Percentiles rank a stretch among this genome's conserved stretches.
Evolutionary conservation across 2,329 filamentous ascomycete species (phyloP).

Genomic region (Beauveria brongniartii): DNA sequence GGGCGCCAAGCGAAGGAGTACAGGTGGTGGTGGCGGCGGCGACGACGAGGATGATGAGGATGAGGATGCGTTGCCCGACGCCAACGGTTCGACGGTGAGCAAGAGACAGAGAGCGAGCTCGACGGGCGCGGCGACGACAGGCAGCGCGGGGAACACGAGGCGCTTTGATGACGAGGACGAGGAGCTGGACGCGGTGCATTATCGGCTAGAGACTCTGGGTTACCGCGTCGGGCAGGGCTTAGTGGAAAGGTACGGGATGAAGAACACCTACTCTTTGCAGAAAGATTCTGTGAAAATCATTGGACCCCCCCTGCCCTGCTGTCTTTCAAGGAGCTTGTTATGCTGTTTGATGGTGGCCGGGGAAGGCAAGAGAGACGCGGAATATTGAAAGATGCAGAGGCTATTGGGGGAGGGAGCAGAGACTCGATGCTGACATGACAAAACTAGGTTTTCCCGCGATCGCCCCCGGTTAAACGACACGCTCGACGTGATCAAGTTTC

Average conservation of each 20-base stretch:
- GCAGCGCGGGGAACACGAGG: not conserved
- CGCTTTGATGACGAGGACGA: slow-evolving; percentile 59
- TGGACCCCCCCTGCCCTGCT: not conserved
- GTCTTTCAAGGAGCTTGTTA: not conserved
- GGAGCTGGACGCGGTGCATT: slow-evolving; percentile 76
- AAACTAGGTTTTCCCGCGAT: slow-evolving; percentile 65
- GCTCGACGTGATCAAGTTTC: slow-evolving; percentile 93
- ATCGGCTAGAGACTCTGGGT: slow-evolving; percentile 72
- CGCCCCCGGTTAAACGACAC: slow-evolving; percentile 84
- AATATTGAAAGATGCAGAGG: too few relatives aligned
- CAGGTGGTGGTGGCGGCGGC: slow-evolving; percentile 11
- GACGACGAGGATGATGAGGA: not conserved
- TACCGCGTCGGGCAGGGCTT: slow-evolving; percentile 90
- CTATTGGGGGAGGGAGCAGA: too few relatives aligned
- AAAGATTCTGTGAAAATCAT: not conserved
- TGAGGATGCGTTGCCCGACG: not conserved
- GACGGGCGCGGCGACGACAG: not conserved
- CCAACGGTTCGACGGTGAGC: slow-evolving; percentile 3
- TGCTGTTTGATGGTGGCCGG: too few relatives aligned
- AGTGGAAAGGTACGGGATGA: slow-evolving; percentile 65
- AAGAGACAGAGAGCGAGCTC: not conserved
- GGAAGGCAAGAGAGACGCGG: too few relatives aligned
- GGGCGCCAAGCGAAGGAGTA: not conserved
- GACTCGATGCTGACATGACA: not conserved
- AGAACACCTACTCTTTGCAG: not conserved